Evolutionary conservation across 2,329 filamentous ascomycete species (phyloP), one percentile per base, ranked within the genome.

Genomic region (Fusarium temperatum): DNA sequence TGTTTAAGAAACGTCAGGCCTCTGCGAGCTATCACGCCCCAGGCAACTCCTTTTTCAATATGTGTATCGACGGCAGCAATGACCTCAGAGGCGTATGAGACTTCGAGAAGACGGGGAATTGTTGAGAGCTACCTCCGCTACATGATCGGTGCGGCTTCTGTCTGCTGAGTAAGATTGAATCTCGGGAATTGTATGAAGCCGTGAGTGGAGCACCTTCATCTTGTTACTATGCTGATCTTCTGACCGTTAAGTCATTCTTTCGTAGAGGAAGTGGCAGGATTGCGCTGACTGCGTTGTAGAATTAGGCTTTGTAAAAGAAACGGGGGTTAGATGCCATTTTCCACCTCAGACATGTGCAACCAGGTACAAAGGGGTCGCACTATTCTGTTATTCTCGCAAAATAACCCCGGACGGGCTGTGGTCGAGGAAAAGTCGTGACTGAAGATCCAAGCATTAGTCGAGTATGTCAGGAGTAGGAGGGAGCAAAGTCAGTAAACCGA

Each of bases 141-240:
- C 35, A 44, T 28, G 66, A 67, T 50, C 50, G 60, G 42, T 57
- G 66, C 44, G 41, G 50, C 50, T 64, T 59, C 12, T 30, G 38
- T 30, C 48, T 48, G 67, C 67, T 74, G 63, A 61, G 47, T 73
- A 59, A 63, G 66, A 74, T 64, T 28, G 50, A 58, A 62, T 58
- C 38, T 42, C 55, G 66, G 50, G 48, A 57, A 58, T 47, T 63
- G 35, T 57, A 72, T 47, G 35, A 56, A 56, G 45, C 54, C 58
- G 61, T 17, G 36, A 64, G 71, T 74, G 62, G 71, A 58, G 58
- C 20, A 42, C 39, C 51, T 48, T 66, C 51, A 68, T 63, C 53
- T 41, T 41, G 24, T 51, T 56, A 30, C 47, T 32, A 63, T 55
- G 60, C 26, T 48, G 47, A 68, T 59, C 57, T 44, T 59, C 36